Evolutionary conservation across 2,329 filamentous ascomycete species (phyloP), one percentile per base, ranked within the genome.

Genomic region (Phialemonium atrogriseum): DNA sequence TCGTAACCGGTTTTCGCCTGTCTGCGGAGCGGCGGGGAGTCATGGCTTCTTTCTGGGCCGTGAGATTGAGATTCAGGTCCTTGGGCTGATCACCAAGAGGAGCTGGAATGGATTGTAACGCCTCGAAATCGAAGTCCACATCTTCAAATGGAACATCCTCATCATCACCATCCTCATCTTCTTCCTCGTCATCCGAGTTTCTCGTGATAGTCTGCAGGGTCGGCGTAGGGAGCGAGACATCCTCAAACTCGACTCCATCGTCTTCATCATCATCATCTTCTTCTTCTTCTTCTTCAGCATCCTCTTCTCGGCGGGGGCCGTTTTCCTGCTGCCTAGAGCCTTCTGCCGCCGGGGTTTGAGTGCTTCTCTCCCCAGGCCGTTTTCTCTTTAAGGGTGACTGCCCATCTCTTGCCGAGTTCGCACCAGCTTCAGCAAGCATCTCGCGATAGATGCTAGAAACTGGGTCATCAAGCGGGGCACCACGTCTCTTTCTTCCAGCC

Each of bases 11-110:
- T 45, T 68, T 77, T 30, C 67, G 64, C 27, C 66, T 59, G 15
- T 66, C 60, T 58, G 25, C 41, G 24, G 29, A 50, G 33, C 14
- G 51, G 43, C 24, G 45, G n/a, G 51, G 44, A 3, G 49, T 43
- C 19, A 49, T 43, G 3, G 55, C 52, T 3, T 54, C 45, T 41
- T 59, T 50, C 18, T 69, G 65, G 3, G 60, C 60, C 3, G 68
- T 66, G 2, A 77, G 53, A 40, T 77, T 70, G 27, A 77, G 61
- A 35, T 66, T 66, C 4, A 77, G 46, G 8, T 59, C 58, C 24
- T 53, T 49, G 5, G 54, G 44, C 14, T 47, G 40, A 16, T 54
- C 46, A 2, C 44, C 28, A 3, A 40, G 32, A 1, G 47, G 28
- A 25, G 41, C 26, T 11, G 12, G 9, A 17, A 31, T 28, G 51